Evolutionary conservation across 2,329 filamentous ascomycete genomes (phyloP), one percentile per base, ranked within the genome.

Genomic region (Penicillium brevicompactum): DNA sequence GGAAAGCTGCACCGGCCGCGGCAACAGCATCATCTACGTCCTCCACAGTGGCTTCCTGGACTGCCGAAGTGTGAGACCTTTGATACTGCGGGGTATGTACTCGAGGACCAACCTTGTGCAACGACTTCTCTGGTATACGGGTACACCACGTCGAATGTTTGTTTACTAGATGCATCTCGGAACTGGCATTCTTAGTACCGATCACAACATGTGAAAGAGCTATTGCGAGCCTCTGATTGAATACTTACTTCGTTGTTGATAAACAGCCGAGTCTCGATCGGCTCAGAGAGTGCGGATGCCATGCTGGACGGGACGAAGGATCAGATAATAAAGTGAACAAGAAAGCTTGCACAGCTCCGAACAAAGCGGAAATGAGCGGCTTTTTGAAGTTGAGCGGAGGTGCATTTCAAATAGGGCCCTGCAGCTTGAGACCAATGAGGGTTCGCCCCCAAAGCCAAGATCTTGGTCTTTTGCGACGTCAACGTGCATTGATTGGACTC

Each of bases 1-100:
- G 71, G 51, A 74, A 74, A 3, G 74, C 73, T 13, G 67, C 66
- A 48, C 70, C 66, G 43, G 73, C 73, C n/a, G 71, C 72, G 21
- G 65, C 64, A 21, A 76, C 73, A 9, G 74, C 74, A 22, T 65
- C 62, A 50, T 76, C 64, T 16, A 70, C 69, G 43, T 76, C 73
- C 48, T 68, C 42, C 48, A 57, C 61, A 21, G 57, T 60, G 27
- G 72, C 71, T 62, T 73, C 69, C 27, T 66, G 61, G 42, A 74
- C 70, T 73, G 50, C 13, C 21, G 24, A 30, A 30, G 9, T 22
- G 16, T 27, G 22, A 34, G 8, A n/a, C 38, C 3, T 3, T 31
- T n/a, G 2, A 42, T 42, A 5, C 21, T 9, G 24, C 22, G 22
- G 4, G 11, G 2, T 42, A 22, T 13, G 32, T 21, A 13, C 11